Evolutionary conservation across 2,329 filamentous ascomycete species (phyloP).

Genomic region (Cadophora malorum): DNA sequence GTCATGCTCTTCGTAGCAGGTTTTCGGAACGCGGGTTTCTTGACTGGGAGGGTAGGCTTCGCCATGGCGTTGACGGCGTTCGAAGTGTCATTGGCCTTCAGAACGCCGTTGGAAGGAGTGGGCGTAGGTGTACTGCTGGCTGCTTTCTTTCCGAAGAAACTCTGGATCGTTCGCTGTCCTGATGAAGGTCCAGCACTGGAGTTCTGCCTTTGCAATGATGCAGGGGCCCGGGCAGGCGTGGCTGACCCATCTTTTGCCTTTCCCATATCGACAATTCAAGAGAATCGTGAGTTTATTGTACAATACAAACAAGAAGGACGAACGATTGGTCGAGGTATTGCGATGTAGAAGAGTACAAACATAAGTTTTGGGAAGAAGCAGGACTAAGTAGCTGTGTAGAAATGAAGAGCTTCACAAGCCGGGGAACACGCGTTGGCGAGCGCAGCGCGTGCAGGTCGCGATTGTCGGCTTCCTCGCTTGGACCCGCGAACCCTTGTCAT

Average conservation of each 20-base stretch:
- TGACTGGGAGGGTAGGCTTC: conserved; percentile 46
- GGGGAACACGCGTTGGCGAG: conserved; percentile 15
- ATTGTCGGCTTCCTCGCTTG: conserved; percentile 4
- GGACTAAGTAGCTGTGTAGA: not conserved
- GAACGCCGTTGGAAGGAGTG: conserved; percentile 36
- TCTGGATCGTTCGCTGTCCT: conserved; percentile 75
- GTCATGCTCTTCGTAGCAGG: conserved; percentile 57
- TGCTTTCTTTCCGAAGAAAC: conserved; percentile 74
- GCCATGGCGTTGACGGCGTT: conserved; percentile 46
- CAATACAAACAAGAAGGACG: conserved; percentile 1
- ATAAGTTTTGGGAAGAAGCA: not conserved
- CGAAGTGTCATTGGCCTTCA: conserved; percentile 45
- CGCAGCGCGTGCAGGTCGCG: conserved; percentile 3
- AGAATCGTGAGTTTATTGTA: not conserved
- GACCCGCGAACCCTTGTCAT: conserved; percentile 11
- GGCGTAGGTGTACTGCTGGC: conserved; percentile 53
- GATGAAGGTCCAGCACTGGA: conserved; percentile 51
- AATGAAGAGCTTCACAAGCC: not conserved
- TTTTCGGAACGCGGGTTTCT: conserved; percentile 50
- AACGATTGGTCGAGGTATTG: not conserved
- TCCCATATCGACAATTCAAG: conserved; percentile 6
- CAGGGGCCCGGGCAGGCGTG: conserved; percentile 40
- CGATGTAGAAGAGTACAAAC: not conserved
- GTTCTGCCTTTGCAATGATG: conserved; percentile 43
- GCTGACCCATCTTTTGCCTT: conserved; percentile 28